These are phyloP conservation scores for Leccinum laetum DNA, from an alignment of 1,284 basidiomycete genomes.

Conservation along the genomic window DNA sequence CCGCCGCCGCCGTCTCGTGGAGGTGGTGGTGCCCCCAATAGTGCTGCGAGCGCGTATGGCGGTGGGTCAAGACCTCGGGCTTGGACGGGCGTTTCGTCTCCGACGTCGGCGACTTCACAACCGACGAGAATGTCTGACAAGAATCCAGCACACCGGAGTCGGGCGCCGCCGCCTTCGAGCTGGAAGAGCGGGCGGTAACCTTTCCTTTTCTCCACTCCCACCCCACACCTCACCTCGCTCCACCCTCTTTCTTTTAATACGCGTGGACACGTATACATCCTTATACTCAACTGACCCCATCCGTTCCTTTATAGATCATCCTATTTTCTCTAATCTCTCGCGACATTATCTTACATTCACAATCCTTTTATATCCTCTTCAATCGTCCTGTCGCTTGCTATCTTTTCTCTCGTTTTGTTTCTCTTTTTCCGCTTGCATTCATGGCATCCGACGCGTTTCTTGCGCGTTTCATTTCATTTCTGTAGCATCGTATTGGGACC, in stretches of 20 bases:
- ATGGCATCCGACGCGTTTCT: neutral
- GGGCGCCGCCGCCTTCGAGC: constrained; percentile 29
- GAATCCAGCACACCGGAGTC: constrained; percentile 5
- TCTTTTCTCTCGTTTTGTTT: neutral
- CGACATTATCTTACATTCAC: neutral
- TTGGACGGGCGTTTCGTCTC: constrained; percentile 21
- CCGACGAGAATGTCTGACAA: constrained; percentile 16
- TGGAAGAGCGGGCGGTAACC: constrained; percentile 31
- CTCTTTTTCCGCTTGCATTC: neutral
- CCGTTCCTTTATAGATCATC: neutral
- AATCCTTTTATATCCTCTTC: neutral
- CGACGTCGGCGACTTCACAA: constrained; percentile 13
- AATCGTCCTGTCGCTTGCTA: neutral
- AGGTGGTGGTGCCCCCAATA: constrained; percentile 5
- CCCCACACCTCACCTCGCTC: too few relatives aligned
- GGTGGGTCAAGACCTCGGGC: constrained; percentile 28
- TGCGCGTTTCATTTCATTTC: neutral
- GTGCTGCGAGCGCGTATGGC: constrained; percentile 20
- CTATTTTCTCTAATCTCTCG: neutral
- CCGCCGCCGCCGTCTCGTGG: constrained; percentile 33
- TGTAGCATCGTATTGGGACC: neutral
- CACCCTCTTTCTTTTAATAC: neutral
- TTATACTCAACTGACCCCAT: neutral
- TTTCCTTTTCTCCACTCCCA: neutral
- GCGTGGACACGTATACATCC: neutral